phyloP scores from a whole-genome alignment of 2,329 filamentous ascomycete genomes.

The Fusarium circinatum region DNA sequence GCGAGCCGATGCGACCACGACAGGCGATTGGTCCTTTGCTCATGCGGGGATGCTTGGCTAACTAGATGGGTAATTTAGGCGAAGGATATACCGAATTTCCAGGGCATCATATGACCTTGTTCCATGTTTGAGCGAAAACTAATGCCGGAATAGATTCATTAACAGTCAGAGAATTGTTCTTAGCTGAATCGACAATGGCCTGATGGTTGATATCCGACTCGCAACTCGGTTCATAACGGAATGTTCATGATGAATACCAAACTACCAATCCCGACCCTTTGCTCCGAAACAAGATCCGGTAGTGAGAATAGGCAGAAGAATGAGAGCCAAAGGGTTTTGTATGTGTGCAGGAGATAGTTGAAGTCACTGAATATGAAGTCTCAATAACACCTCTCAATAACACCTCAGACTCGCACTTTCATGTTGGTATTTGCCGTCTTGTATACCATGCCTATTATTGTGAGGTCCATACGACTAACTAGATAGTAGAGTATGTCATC shows the following conservation, averaged over 20 bases:
- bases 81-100: background rate
- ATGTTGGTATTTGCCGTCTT: too few relatives aligned
- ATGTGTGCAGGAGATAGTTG: background rate
- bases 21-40: slow-evolving; percentile 35
- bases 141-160: background rate
- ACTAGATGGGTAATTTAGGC: background rate
- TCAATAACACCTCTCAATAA: too few relatives aligned
- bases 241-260: background rate
- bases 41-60: slow-evolving; percentile 17
- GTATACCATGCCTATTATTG: background rate
- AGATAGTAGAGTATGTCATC: too few relatives aligned
- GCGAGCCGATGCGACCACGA: slow-evolving; percentile 43
- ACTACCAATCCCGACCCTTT: background rate
- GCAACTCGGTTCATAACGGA: background rate
- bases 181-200: background rate
- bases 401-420: too few relatives aligned
- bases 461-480: background rate
- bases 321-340: background rate
- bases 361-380: background rate
- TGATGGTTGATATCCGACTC: background rate
- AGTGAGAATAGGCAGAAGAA: background rate
- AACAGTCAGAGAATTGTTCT: background rate
- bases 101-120: background rate
- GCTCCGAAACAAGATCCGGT: background rate
- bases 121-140: background rate